Base-by-base conservation (phyloP, 2,329 filamentous ascomycete species). In the Colletotrichum tabaci region DNA sequence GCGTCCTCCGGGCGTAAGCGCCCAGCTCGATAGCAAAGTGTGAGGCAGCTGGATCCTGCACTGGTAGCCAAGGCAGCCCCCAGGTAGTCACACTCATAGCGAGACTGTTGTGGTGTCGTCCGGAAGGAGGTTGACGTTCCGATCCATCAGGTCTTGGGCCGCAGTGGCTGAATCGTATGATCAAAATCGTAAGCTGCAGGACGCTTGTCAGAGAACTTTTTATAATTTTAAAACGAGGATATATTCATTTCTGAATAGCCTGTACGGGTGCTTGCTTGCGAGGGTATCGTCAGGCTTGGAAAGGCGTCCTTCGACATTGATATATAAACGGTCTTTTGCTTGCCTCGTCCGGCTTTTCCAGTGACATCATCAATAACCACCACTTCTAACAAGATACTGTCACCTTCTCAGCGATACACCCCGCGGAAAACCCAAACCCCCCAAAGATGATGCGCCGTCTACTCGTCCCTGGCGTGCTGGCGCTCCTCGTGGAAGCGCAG, bases 401-500 rank as follows among this genome's bases (percentile, higher is more conserved):
- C 3, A 2, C 2, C 23, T 26, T 26, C 23, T 26, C 26, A 26
- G 26, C 26, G 26, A 26, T 26, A 26, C 4, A 26, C 4, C 26
- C 26, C 26, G 26, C 26, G 3, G 21, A 26, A 13, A 16, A 26
- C 26, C 3, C 26, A 13, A 16, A 26, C 26, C 3, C 26, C 26
- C 15, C 40, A 58, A 15, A 46, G 6, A 71, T 0, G 3, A 67
- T 71, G 67, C 67, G 35, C n/a, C 21, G 0, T 26, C 49, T 67
- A 2, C 12, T 62, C 15, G 1, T 46, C 6, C 18, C 53, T 35
- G 12, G 12, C 6, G 15, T 55, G 2, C 61, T 72, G 15, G 67
- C 47, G 16, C n/a, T 42, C 15, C 26, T 68, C 5, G 72, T 46
- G 21, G 12, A 30, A 4, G 56, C 72, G 23, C 72, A 73, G 5